Percentiles rank a stretch among this genome's conserved stretches.
These are phyloP conservation scores for Hypoxylon trugodes DNA, from an alignment of 495 filamentous ascomycete species.

Conservation along the genomic window DNA sequence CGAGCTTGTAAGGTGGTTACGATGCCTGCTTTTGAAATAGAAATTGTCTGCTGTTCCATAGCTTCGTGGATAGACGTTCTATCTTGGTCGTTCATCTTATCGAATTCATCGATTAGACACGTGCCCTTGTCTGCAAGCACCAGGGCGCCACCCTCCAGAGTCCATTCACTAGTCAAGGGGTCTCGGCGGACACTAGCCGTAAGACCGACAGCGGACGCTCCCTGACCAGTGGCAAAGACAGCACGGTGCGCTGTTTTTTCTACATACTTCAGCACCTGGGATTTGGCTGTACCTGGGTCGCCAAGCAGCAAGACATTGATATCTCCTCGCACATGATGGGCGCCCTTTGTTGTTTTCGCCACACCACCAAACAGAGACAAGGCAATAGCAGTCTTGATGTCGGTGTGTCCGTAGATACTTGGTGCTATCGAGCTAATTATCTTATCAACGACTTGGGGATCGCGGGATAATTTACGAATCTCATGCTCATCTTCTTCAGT, in stretches of 20 bases:
- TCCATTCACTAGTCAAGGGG: conserved; percentile 97
- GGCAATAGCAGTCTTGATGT: conserved; percentile 97
- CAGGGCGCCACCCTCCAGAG: conserved; percentile 93
- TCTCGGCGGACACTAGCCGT: conserved; percentile 96
- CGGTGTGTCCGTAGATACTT: conserved; percentile 94
- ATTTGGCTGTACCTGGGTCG: conserved; percentile 98
- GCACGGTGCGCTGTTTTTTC: conserved; percentile 97
- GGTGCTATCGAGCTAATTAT: conserved; percentile 94
- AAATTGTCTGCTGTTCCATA: conserved; percentile 99
- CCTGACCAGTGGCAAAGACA: conserved; percentile 98
- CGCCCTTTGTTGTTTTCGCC: conserved; percentile 85
- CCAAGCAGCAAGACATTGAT: conserved; percentile 98
- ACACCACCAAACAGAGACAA: conserved; percentile 96
- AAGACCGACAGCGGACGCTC: conserved; percentile 96
- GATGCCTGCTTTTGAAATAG: conserved; percentile 98
- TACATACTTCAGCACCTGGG: conserved; percentile 96
- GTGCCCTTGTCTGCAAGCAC: conserved; percentile 95
- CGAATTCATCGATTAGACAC: conserved; percentile 98
- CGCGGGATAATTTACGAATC: conserved; percentile 85
- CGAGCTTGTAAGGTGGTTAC: conserved; percentile 98
- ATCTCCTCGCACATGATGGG: conserved; percentile 91
- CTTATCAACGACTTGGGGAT: conserved; percentile 94
- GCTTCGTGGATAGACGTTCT: conserved; percentile 98
- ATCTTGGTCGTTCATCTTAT: conserved; percentile 99
- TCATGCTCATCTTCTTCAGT: conserved; percentile 95